Evolutionary conservation across 2,329 filamentous ascomycete genomes (phyloP).

Genomic region (Trichoderma sp.): DNA sequence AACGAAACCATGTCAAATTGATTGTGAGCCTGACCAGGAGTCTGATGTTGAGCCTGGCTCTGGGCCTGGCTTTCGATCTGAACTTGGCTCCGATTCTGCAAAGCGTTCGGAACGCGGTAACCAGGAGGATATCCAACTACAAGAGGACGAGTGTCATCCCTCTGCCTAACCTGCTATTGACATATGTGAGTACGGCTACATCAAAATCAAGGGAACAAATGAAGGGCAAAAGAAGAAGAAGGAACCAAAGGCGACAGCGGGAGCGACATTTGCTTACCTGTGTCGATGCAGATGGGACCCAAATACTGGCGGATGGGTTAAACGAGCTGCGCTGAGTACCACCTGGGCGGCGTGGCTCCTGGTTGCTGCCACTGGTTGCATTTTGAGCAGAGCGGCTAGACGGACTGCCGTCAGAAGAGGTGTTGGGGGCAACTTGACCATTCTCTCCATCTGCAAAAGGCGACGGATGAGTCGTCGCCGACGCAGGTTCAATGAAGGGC

Average conservation of each 20-base stretch:
- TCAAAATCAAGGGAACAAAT: neutral
- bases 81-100: neutral
- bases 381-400: neutral
- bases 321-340: slow-evolving; percentile 1
- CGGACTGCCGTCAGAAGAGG: neutral
- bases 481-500: neutral
- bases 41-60: neutral
- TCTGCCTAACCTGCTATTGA: neutral
- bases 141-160: neutral
- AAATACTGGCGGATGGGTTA: slow-evolving; percentile 13
- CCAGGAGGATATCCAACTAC: neutral
- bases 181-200: neutral
- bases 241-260: neutral
- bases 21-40: neutral
- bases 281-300: neutral
- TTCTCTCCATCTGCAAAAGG: neutral
- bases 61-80: neutral
- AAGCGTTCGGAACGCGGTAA: neutral
- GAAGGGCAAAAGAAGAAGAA: neutral
- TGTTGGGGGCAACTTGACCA: neutral
- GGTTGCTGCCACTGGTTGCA: neutral
- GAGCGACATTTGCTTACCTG: neutral
- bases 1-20: slow-evolving; percentile 5
- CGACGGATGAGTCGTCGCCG: neutral
- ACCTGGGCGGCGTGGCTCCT: neutral